Percentiles rank a stretch among this genome's conserved stretches.
Evolutionary conservation across 306 rosid species (phyloP).

Genomic region (Medicago lupulina): DNA sequence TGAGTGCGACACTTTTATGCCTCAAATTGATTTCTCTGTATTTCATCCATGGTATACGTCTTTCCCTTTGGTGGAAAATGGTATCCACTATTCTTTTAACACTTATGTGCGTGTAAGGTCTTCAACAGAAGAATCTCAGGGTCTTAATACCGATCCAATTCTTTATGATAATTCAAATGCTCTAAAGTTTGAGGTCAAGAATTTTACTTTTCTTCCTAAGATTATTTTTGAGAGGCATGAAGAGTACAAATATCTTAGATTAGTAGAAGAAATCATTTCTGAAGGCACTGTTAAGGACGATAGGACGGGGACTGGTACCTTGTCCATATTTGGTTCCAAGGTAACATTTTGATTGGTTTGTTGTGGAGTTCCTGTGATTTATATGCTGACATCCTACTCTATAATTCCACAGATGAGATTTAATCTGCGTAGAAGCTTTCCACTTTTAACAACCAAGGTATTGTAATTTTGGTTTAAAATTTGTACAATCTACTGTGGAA

Average conservation of each 20-base stretch:
- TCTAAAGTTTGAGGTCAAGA: constrained; percentile 64
- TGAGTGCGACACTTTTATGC: constrained; percentile 87
- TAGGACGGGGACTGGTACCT: constrained; percentile 96
- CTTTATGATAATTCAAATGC: constrained; percentile 47
- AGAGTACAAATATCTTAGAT: constrained; percentile 74
- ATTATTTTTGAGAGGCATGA: constrained; percentile 81
- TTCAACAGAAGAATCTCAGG: constrained; percentile 55
- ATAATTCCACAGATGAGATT: constrained; percentile 74
- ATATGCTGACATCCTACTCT: constrained; percentile 34
- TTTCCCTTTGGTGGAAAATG: constrained; percentile 77
- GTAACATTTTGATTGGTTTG: constrained; percentile 49
- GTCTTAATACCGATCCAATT: constrained; percentile 53
- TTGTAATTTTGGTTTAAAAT: constrained; percentile 37
- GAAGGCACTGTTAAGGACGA: constrained; percentile 85
- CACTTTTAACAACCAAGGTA: constrained; percentile 96
- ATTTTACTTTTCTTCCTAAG: constrained; percentile 89
- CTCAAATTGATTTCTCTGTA: constrained; percentile 66
- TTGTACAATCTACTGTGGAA: constrained; percentile 13
- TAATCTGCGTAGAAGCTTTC: constrained; percentile 85
- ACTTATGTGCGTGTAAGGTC: constrained; percentile 86
- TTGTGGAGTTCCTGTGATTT: constrained; percentile 37
- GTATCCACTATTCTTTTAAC: constrained; percentile 67
- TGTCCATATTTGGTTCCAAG: constrained; percentile 95
- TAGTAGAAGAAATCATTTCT: constrained; percentile 83
- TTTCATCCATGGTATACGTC: constrained; percentile 96